Conservation (phyloP, 495 filamentous ascomycete species). For the Penicillium subrubescens region DNA sequence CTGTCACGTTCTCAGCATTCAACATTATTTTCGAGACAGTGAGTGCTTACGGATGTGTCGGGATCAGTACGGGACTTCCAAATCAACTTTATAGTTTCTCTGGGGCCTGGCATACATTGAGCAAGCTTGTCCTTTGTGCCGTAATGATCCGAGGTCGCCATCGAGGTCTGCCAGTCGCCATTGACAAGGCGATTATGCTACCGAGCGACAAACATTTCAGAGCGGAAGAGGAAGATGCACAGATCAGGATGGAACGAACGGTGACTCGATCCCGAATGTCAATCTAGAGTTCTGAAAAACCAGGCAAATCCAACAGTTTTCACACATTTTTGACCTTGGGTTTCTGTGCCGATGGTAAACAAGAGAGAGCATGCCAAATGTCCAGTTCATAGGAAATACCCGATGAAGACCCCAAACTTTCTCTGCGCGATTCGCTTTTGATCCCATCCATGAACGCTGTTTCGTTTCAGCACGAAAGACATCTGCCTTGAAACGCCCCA, state of each 20-base stretch:
- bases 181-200: slow-evolving; percentile 41
- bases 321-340: no score
- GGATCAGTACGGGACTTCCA: slow-evolving; percentile 68
- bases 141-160: slow-evolving; percentile 77
- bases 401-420: no score
- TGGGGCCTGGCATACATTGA: slow-evolving; percentile 62
- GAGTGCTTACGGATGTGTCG: slow-evolving; percentile 86
- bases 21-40: slow-evolving; percentile 84
- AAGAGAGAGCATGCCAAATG: no score
- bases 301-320: no score
- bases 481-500: no score
- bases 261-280: slow-evolving; percentile 5
- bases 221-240: slow-evolving; percentile 9
- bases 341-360: no score
- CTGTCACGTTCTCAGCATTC: slow-evolving; percentile 53
- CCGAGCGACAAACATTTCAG: slow-evolving; percentile 48
- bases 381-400: no score
- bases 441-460: no score
- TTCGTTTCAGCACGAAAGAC: no score
- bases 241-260: slow-evolving; percentile 13
- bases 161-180: slow-evolving; percentile 26
- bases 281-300: background rate
- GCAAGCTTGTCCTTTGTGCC: slow-evolving; percentile 68
- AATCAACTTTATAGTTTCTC: slow-evolving; percentile 63
- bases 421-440: no score